Evolutionary conservation across 257 asterid species (phyloP), one percentile per base, ranked within the genome.

Genomic region (Nicotiana paniculata): DNA sequence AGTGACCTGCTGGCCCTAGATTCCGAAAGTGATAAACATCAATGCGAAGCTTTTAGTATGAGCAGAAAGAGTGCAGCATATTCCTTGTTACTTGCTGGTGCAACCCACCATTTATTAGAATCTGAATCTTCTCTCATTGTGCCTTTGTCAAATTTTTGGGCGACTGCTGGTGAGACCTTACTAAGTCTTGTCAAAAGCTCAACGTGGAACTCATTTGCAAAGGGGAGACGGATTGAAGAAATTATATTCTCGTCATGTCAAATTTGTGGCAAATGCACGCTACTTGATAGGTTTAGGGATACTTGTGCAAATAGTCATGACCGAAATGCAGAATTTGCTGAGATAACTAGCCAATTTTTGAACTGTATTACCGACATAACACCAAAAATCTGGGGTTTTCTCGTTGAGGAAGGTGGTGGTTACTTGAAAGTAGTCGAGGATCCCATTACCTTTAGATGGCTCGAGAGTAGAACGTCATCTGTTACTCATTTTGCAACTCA

Each of bases 51-150:
- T 37, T 85, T 91, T 76, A 64, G 48, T 51, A 61, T 87, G 88
- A 57, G 26, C 88, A 93, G 84, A 83, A 86, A 84, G 4, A 85
- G 95, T 79, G 92, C 88, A 28, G 95, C 97, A 12, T 95, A 92
- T 84, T 88, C 95, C n/a, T 83, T 95, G 81, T 84, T 95, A 82
- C 90, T 87, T 57, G 93, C 97, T 10, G 91, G 88, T 61, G 88
- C 83, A 18, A 79, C 87, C 1, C 86, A 92, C 64, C 92, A 91
- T 88, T 88, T 95, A 61, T 90, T 86, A 83, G 81, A 58, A 12
- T 86, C 58, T 13, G 98, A 95, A 83, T 48, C 91, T 81, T 83
- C 90, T 81, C 88, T 93, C 13, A 80, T 91, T 64, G 81, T 88
- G 2, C 58, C 89, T 51, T 87, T 64, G 21, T 90, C 92, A 54